Percentiles rank a stretch among this genome's conserved stretches.
These are phyloP conservation scores for Podospora conica DNA, from an alignment of 495 filamentous ascomycete genomes.

Conservation along the genomic window DNA sequence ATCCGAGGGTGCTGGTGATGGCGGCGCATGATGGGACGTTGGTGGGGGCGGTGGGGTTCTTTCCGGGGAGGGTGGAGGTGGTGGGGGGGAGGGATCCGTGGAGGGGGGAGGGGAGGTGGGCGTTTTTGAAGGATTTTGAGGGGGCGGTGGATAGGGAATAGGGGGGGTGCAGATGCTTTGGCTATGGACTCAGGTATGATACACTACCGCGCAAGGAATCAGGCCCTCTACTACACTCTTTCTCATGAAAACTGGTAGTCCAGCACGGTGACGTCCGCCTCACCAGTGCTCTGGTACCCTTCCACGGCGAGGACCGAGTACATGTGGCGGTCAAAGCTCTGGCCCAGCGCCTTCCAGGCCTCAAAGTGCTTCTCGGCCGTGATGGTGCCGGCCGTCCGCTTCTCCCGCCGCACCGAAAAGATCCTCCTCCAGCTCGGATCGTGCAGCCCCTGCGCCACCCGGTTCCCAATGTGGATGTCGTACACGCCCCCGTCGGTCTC, in stretches of 20 bases:
- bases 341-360: neutral
- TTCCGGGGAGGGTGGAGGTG: constrained; percentile 42
- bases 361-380: neutral
- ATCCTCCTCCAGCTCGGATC: neutral
- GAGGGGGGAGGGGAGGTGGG: constrained; percentile 42
- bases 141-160: neutral
- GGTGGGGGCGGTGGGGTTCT: constrained; percentile 39
- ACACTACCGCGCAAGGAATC: neutral
- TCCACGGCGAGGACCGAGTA: neutral
- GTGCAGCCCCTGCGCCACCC: neutral
- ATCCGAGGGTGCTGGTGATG: constrained; percentile 44
- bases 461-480: neutral
- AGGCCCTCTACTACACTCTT: neutral
- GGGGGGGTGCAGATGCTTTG: neutral
- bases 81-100: constrained; percentile 42
- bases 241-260: neutral
- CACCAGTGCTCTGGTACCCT: neutral
- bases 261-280: neutral
- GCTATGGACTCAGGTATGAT: neutral
- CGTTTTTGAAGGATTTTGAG: constrained; percentile 47
- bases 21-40: constrained; percentile 45
- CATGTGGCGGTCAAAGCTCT: neutral
- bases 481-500: neutral
- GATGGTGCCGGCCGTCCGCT: neutral
- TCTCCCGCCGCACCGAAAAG: neutral